Percentiles rank a stretch among this genome's conserved stretches.
Conservation (phyloP, 2,329 filamentous ascomycete species). For the Pestalotiopsis sp. region DNA sequence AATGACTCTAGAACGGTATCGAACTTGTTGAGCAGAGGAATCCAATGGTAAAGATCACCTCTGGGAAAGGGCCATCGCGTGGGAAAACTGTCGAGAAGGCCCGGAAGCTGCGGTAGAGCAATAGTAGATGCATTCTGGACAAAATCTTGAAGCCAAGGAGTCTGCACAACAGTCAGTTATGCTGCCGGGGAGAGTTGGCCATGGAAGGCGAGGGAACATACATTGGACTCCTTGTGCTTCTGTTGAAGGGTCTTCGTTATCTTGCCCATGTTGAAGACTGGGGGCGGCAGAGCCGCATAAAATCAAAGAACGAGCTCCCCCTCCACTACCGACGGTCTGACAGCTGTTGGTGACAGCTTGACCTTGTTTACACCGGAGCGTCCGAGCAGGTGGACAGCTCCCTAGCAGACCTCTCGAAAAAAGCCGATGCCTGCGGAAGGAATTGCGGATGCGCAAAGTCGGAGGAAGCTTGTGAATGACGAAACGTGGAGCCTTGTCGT, state of each 20-base stretch:
- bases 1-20: slow-evolving; percentile 85
- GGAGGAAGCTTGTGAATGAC: neutral
- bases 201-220: slow-evolving; percentile 39
- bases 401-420: slow-evolving; percentile 11
- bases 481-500: neutral
- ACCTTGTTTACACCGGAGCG: slow-evolving; percentile 25
- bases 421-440: neutral
- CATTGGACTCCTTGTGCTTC: slow-evolving; percentile 69
- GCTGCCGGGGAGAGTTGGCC: slow-evolving; percentile 6
- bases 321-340: slow-evolving; percentile 53
- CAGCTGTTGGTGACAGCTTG: slow-evolving; percentile 43
- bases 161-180: slow-evolving; percentile 55
- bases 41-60: slow-evolving; percentile 98
- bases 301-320: slow-evolving; percentile 49
- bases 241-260: slow-evolving; percentile 68
- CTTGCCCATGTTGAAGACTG: slow-evolving; percentile 63
- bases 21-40: slow-evolving; percentile 89
- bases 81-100: slow-evolving; percentile 78
- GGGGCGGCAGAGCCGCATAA: slow-evolving; percentile 60
- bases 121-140: slow-evolving; percentile 69
- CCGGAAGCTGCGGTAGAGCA: slow-evolving; percentile 75
- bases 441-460: neutral
- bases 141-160: slow-evolving; percentile 83
- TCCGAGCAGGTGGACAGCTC: slow-evolving; percentile 29
- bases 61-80: slow-evolving; percentile 92